Evolutionary conservation across 1,139 yeast genomes (phyloP).

Genomic region (Protomyces lactucae-debilis): DNA sequence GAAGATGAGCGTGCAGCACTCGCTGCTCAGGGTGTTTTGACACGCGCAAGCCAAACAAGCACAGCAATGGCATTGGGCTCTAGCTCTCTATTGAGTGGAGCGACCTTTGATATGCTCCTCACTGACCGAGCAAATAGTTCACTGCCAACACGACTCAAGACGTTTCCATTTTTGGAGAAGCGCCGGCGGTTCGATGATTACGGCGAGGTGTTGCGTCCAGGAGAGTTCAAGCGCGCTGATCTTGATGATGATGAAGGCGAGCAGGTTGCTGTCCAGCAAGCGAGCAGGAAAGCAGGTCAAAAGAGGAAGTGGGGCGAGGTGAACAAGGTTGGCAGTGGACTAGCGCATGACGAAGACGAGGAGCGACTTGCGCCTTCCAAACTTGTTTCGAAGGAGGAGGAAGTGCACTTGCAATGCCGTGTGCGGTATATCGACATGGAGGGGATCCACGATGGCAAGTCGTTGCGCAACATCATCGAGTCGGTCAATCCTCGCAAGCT

Average conservation of each 20-base stretch:
- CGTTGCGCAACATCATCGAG: slow-evolving; percentile 72
- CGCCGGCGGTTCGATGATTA: slow-evolving; percentile 72
- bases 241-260: slow-evolving; percentile 24
- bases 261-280: slow-evolving; percentile 3
- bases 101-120: slow-evolving; percentile 27
- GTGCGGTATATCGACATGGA: slow-evolving; percentile 75
- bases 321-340: slow-evolving; percentile 8
- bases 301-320: slow-evolving; percentile 29
- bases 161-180: slow-evolving; percentile 63
- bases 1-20: slow-evolving; percentile 26
- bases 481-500: slow-evolving; percentile 74
- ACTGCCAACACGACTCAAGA: slow-evolving; percentile 41
- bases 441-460: slow-evolving; percentile 79
- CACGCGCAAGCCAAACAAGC: slow-evolving; percentile 6
- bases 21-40: slow-evolving; percentile 12
- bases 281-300: slow-evolving; percentile 22
- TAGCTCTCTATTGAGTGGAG: slow-evolving; percentile 21
- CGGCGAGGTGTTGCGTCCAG: slow-evolving; percentile 63
- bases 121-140: slow-evolving; percentile 19
- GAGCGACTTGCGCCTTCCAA: slow-evolving; percentile 31
- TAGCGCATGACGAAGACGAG: not conserved
- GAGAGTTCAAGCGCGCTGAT: slow-evolving; percentile 52
- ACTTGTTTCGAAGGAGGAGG: slow-evolving; percentile 26
- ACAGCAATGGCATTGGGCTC: slow-evolving; percentile 25
- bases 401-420: slow-evolving; percentile 51